These are phyloP conservation scores for Echeveria elegans DNA, from an alignment of 164 flowering plant species.

Conservation along the genomic window DNA sequence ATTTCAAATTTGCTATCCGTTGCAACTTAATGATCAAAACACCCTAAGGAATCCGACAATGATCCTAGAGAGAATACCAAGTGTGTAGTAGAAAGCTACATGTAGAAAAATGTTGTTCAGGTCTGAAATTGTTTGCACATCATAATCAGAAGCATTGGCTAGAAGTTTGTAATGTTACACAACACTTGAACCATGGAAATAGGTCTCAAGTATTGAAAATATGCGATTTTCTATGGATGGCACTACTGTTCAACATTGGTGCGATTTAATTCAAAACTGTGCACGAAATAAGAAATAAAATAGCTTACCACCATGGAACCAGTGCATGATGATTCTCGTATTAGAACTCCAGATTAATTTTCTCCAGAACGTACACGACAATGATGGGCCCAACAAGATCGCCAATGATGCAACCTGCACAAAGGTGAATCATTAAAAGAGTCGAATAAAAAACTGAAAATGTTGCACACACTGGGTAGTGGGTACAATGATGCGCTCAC, in stretches of 20 bases:
- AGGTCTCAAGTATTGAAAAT: background rate
- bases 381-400: constrained; percentile 58
- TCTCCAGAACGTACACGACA: constrained; percentile 19
- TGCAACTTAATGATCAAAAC: background rate
- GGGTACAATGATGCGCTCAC: constrained; percentile 33
- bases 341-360: background rate
- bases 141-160: background rate
- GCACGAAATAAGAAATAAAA: background rate
- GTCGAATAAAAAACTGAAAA: background rate
- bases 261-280: background rate
- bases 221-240: background rate
- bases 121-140: background rate
- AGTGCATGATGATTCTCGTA: background rate
- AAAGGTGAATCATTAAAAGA: background rate
- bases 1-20: background rate
- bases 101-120: background rate
- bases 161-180: background rate
- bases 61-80: too few species aligned
- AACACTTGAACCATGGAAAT: background rate
- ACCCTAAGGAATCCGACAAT: too few species aligned
- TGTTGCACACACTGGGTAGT: background rate
- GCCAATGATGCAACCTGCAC: constrained; percentile 68
- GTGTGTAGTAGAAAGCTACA: too few species aligned
- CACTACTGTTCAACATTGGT: background rate
- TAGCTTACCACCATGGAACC: background rate